Evolutionary conservation across 2,329 filamentous ascomycete genomes (phyloP), one percentile per base, ranked within the genome.

Genomic region (Pyrenochaeta sp.): DNA sequence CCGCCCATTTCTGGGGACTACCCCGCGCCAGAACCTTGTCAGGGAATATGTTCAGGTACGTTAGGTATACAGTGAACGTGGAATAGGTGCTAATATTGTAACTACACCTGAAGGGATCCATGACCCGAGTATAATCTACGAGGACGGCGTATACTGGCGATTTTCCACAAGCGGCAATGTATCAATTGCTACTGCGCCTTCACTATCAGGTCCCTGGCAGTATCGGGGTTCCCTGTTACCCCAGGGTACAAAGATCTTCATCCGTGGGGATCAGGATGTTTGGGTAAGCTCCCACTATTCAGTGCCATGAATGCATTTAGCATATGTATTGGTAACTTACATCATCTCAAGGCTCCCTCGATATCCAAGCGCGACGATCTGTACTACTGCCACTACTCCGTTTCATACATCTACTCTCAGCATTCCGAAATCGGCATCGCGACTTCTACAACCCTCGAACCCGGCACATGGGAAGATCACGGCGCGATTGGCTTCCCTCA

Each of bases 381-480:
- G 0, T 91, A 88, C 76, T 83, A 88, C 65, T 73, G 84, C 19
- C 89, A 88, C 80, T 89, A 90, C 72, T 79, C 84, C 0, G 86
- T 89, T 25, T 86, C 82, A 44, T 78, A 80, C 0, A 87, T 87
- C 54, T 86, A 87, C 0, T 83, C 81, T 0, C 85, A 89, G 61
- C 75, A 79, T 68, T 88, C 85, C 0, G 84, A 84, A 24, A 89
- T 90, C 61, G 88, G 88, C 13, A 72, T 85, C 9, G 84, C 83
- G 3, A 85, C 80, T 0, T 82, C 80, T 1, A 49, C 54, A 1
- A 76, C 77, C 2, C 78, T 85, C 72, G 81, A 84, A 25, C 77
- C 80, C 12, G 86, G 85, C 37, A 80, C 78, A 22, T 90, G 86
- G 86, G 84, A 80, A 1, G 86, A 90, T 71, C 81, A 81, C 27